phyloP scores from a whole-genome alignment of 345 rosid species.

The Reutealis trisperma region DNA sequence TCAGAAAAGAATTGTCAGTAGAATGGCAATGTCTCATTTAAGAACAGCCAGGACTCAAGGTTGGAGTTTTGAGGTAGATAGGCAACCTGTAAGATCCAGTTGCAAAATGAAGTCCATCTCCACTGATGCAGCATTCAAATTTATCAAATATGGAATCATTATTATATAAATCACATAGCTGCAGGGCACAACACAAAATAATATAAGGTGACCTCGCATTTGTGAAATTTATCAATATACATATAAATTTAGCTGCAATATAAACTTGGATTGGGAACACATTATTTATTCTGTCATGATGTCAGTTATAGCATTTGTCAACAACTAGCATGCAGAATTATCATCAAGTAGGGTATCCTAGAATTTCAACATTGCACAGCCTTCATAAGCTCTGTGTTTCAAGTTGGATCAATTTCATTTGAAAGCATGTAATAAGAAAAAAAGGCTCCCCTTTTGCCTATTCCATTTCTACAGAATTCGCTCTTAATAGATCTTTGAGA shows the following conservation, averaged over 20 bases:
- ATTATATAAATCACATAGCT: constrained; percentile 62
- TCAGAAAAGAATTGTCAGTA: constrained; percentile 20
- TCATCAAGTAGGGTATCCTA: neutral
- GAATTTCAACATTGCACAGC: neutral
- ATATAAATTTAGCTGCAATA: neutral
- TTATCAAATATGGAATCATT: constrained; percentile 68
- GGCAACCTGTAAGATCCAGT: constrained; percentile 72
- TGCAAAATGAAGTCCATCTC: constrained; percentile 60
- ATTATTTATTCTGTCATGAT: neutral
- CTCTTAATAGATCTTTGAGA: neutral
- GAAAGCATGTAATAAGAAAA: neutral
- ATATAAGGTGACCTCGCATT: neutral
- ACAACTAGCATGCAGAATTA: neutral
- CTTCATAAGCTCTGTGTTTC: neutral
- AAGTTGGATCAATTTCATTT: neutral
- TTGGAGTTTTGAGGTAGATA: constrained; percentile 5
- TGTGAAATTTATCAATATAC: constrained; percentile 2
- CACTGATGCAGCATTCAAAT: constrained; percentile 65
- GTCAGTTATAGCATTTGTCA: too few species aligned
- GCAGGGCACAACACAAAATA: constrained; percentile 26
- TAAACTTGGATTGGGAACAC: neutral
- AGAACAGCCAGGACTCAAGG: constrained; percentile 5
- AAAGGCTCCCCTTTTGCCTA: neutral
- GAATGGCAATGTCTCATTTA: neutral
- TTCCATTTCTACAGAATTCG: neutral